These are phyloP conservation scores for Irpex sp. DNA, from an alignment of 1,284 basidiomycete species.

Conservation along the genomic window DNA sequence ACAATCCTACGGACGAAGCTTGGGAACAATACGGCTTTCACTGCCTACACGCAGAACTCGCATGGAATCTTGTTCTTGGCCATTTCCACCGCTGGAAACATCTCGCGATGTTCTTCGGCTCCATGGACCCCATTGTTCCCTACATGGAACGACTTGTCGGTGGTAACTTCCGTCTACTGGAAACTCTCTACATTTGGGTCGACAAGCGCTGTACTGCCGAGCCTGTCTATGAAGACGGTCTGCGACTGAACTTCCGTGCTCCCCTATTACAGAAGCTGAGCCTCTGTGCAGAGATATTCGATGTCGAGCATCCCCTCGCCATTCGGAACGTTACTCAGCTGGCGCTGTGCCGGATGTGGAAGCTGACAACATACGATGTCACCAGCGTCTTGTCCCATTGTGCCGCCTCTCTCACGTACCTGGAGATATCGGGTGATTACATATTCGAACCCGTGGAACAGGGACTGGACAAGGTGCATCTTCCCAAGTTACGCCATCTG, in stretches of 20 bases:
- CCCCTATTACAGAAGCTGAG: background rate
- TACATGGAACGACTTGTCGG: background rate
- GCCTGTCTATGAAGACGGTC: background rate
- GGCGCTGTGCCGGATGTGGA: background rate
- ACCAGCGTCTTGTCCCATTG: background rate
- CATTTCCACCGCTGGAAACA: background rate
- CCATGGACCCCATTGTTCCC: background rate
- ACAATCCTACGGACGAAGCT: background rate
- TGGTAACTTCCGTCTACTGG: background rate
- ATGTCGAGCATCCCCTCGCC: background rate
- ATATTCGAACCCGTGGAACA: background rate
- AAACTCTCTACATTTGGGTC: background rate
- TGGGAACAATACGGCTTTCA: background rate
- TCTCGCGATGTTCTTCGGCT: background rate
- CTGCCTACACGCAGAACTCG: background rate
- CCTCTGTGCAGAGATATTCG: background rate
- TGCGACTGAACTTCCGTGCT: background rate
- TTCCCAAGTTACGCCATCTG: background rate
- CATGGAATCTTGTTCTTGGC: background rate
- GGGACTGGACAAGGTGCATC: background rate
- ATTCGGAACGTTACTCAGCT: background rate
- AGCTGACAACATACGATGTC: background rate
- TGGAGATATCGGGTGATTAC: background rate
- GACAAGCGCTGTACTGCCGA: slow-evolving; percentile 1
- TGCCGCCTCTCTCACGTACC: background rate